Evolutionary conservation across 257 asterid genomes (phyloP), one percentile per base, ranked within the genome.

Genomic region (Nicotiana noctiflora): DNA sequence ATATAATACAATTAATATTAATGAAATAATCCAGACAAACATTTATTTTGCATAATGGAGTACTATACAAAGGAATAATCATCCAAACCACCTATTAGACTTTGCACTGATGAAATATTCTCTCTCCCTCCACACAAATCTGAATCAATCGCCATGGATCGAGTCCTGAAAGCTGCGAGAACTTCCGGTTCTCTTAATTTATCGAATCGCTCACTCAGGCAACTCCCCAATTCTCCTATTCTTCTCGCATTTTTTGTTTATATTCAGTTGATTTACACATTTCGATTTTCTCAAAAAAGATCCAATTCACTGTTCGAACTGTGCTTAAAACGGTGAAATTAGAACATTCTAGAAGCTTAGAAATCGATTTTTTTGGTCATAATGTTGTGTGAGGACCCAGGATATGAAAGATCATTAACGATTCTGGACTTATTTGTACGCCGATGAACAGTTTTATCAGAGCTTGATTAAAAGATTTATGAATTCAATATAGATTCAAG

Each of bases 201-300:
- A 52, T 95, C 99, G 49, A 93, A 95, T 83, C 99, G 97, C 64
- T 88, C 96, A 82, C 98, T 95, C 90, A 91, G 94, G 99, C 81
- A 44, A 79, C 87, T 81, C 40, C 21, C 67, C 67, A 12, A 31
- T 74, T 18, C 29, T 21, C 12, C 15, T 13, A 12, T 34, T 82
- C 51, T 15, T 11, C 19, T 13, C 15, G 49, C 62, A 4, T n/a
- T 60, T 62, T 49, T 13, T 63, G 4, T 60, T 66, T 18, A 34
- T 34, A 8, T 66, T 11, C 18, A 19, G 5, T 19, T 68, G 76
- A 68, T 68, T 25, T 40, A 25, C 40, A 10, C n/a, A 19, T 40
- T 68, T 37, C 14, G 1, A n/a, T 7, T 3, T 65, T 32, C 29
- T 27, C 2, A 27, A 27, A 27, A 27, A 27, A 27, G 53, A 10